Conservation (phyloP, 805 yeast genomes). For the Clavispora carvajalis region DNA sequence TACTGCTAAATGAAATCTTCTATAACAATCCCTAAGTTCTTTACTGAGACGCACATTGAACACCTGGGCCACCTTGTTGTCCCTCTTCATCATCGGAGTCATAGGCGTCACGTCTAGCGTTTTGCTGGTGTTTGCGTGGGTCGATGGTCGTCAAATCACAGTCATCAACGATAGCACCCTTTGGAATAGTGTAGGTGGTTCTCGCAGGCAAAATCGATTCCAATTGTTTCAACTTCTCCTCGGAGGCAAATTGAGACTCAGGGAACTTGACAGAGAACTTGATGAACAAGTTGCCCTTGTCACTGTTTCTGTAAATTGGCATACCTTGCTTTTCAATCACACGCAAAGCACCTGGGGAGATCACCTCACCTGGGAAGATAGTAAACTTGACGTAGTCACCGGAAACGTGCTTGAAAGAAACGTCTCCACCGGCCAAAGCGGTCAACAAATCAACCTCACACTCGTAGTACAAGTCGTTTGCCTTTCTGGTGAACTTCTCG, state of each 20-base stretch:
- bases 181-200: constrained; percentile 55
- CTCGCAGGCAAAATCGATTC: constrained; percentile 80
- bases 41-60: constrained; percentile 23
- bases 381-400: constrained; percentile 85
- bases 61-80: constrained; percentile 20
- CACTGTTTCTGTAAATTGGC: constrained; percentile 90
- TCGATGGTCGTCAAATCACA: constrained; percentile 66
- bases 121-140: constrained; percentile 51
- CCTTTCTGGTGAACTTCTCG: constrained; percentile 76
- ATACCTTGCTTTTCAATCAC: constrained; percentile 92
- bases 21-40: not conserved
- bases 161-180: constrained; percentile 74
- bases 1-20: constrained; percentile 1
- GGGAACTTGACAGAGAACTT: constrained; percentile 93
- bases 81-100: constrained; percentile 44
- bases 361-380: constrained; percentile 88
- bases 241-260: constrained; percentile 60
- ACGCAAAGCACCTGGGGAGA: constrained; percentile 76
- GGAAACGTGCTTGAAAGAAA: constrained; percentile 81
- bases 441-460: constrained; percentile 89
- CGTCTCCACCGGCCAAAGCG: constrained; percentile 93
- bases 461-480: constrained; percentile 78
- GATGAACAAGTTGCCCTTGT: constrained; percentile 79
- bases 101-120: constrained; percentile 39
- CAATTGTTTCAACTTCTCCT: constrained; percentile 66